Evolutionary conservation across 2,329 filamentous ascomycete genomes (phyloP).

Genomic region (Xylariaceae sp.): DNA sequence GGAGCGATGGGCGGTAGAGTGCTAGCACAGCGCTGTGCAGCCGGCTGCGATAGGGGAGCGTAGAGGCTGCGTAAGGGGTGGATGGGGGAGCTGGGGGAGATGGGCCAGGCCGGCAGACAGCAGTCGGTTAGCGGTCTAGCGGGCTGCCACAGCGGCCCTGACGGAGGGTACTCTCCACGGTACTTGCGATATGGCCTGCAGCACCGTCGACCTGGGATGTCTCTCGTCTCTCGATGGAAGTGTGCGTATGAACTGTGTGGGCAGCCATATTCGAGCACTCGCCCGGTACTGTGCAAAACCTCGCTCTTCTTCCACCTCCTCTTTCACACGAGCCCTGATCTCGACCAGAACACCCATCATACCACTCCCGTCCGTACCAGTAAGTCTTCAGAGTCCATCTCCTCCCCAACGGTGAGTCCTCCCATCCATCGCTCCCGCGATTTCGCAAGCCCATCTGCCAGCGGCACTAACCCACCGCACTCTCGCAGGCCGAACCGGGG

Average conservation of each 20-base stretch:
- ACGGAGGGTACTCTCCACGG: background rate
- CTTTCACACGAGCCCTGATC: constrained; percentile 25
- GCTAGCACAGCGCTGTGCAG: constrained; percentile 6
- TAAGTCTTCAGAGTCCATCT: constrained; percentile 23
- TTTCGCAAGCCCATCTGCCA: constrained; percentile 7
- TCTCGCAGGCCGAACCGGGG: constrained; percentile 25
- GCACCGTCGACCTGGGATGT: constrained; percentile 16
- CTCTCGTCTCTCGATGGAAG: background rate
- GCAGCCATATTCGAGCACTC: constrained; percentile 28
- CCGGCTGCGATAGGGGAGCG: constrained; percentile 7
- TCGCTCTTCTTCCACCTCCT: constrained; percentile 32
- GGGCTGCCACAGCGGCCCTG: no score
- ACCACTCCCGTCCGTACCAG: constrained; percentile 22
- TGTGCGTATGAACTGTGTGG: constrained; percentile 18
- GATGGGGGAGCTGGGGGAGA: no score
- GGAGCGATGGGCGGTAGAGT: constrained; percentile 1
- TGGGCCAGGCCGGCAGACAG: no score
- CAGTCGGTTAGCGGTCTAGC: no score
- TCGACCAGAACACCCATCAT: constrained; percentile 23
- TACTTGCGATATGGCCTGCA: constrained; percentile 20
- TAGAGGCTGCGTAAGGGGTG: constrained; percentile 9
- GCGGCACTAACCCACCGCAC: constrained; percentile 18
- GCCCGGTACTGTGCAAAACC: constrained; percentile 29
- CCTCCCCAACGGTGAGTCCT: constrained; percentile 9
- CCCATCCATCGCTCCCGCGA: constrained; percentile 5